These are phyloP conservation scores for Candida insectalens DNA, from an alignment of 805 yeast species.

Conservation along the genomic window DNA sequence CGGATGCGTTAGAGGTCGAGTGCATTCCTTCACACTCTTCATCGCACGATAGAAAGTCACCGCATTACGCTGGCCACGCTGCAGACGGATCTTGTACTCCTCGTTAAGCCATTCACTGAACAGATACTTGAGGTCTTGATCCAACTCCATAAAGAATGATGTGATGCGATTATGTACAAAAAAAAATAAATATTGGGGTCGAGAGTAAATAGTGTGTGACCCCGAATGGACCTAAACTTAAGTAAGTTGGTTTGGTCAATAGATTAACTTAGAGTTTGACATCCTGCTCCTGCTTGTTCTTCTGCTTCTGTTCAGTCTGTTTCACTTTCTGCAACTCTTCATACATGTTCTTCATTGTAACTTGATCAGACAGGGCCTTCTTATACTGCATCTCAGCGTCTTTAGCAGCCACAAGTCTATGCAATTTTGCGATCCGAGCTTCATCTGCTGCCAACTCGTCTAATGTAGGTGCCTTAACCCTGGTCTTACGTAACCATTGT, in stretches of 20 bases:
- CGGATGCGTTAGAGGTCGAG: constrained; percentile 41
- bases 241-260: no score
- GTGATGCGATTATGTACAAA: not conserved
- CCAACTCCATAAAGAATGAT: constrained; percentile 27
- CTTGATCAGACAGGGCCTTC: constrained; percentile 9
- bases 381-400: constrained; percentile 29
- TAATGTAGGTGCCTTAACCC: constrained; percentile 50
- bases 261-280: not conserved
- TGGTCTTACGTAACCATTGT: constrained; percentile 67
- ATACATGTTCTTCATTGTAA: constrained; percentile 13
- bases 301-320: not conserved
- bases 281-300: not conserved
- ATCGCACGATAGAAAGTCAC: constrained; percentile 47
- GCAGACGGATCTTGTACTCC: constrained; percentile 33
- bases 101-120: constrained; percentile 53
- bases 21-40: constrained; percentile 36
- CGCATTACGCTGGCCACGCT: constrained; percentile 42
- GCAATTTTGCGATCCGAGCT: constrained; percentile 42
- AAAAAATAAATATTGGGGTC: not conserved
- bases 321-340: constrained; percentile 15
- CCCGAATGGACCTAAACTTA: no score
- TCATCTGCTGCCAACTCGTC: constrained; percentile 53
- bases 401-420: constrained; percentile 37
- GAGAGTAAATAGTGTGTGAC: no score
- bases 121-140: constrained; percentile 39